These are phyloP conservation scores for Chaetomium fimeti DNA, from an alignment of 495 filamentous ascomycete genomes.

Conservation along the genomic window DNA sequence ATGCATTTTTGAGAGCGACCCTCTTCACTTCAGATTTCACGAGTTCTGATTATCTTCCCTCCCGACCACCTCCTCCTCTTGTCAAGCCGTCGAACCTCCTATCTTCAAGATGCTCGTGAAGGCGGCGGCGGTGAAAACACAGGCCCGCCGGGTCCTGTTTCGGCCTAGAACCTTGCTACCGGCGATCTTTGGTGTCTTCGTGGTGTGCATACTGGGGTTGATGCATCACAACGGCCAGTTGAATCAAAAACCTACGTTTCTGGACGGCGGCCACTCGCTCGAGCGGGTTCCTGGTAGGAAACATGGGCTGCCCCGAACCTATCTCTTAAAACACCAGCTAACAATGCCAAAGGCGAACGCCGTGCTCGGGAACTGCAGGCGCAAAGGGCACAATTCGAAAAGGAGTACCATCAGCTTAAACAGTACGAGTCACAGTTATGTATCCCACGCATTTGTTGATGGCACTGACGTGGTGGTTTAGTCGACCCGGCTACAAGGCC, in stretches of 20 bases:
- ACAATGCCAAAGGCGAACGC: constrained; percentile 18
- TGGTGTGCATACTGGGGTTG: constrained; percentile 37
- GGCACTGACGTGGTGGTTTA: constrained; percentile 14
- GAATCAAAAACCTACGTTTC: not conserved
- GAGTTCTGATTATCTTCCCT: not conserved
- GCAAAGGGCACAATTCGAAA: constrained; percentile 37
- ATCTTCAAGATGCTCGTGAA: constrained; percentile 18
- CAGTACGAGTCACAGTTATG: constrained; percentile 34
- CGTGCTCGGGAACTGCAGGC: constrained; percentile 25
- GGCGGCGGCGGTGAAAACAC: constrained; percentile 37
- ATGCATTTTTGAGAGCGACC: constrained; percentile 10
- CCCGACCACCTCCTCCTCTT: not conserved
- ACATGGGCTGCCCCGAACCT: not conserved
- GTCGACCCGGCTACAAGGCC: constrained; percentile 37
- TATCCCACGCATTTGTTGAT: not conserved
- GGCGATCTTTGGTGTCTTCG: constrained; percentile 29
- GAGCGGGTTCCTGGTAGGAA: constrained; percentile 20
- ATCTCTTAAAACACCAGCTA: not conserved
- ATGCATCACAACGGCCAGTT: constrained; percentile 7
- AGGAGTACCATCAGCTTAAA: constrained; percentile 41
- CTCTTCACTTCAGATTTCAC: not conserved
- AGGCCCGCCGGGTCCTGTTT: constrained; percentile 51
- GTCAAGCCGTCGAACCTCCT: not conserved
- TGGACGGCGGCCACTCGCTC: not conserved
- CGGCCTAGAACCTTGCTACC: constrained; percentile 43